These are phyloP conservation scores for Colletotrichum musicola DNA, from an alignment of 2,329 filamentous ascomycete species.

Conservation along the genomic window DNA sequence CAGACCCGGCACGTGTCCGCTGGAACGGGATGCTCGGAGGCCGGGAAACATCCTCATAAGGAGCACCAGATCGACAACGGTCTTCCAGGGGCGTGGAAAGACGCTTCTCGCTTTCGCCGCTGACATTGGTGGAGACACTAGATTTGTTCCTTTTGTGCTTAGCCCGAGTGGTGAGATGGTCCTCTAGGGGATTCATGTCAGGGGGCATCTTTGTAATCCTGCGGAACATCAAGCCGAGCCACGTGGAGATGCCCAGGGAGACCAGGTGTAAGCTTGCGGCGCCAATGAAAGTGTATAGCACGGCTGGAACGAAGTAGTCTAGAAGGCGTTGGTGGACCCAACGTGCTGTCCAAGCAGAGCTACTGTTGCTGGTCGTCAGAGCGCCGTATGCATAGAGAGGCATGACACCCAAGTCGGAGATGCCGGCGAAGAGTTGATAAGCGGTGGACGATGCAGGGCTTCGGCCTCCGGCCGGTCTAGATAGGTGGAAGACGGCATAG, in stretches of 20 bases:
- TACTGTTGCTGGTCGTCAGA: constrained; percentile 59
- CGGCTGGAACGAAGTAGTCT: constrained; percentile 72
- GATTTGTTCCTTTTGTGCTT: constrained; percentile 82
- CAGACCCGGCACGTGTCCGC: constrained; percentile 78
- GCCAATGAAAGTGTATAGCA: constrained; percentile 76
- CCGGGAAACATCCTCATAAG: constrained; percentile 59
- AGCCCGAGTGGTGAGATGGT: constrained; percentile 80
- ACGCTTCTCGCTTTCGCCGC: constrained; percentile 69
- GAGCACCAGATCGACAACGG: constrained; percentile 57
- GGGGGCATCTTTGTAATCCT: constrained; percentile 86
- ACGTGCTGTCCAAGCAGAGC: constrained; percentile 74
- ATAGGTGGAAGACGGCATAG: constrained; percentile 87
- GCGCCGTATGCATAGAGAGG: constrained; percentile 70
- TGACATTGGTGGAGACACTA: constrained; percentile 62
- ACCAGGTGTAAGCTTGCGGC: constrained; percentile 77
- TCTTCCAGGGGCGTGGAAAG: constrained; percentile 60
- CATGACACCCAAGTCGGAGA: constrained; percentile 73
- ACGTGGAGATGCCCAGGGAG: constrained; percentile 78
- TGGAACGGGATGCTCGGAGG: constrained; percentile 79
- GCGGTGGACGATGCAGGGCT: constrained; percentile 85
- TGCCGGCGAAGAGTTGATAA: constrained; percentile 86
- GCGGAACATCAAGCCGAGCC: constrained; percentile 82
- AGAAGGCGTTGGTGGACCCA: constrained; percentile 69
- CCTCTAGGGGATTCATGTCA: constrained; percentile 95
- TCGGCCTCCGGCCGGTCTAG: constrained; percentile 75